phyloP scores from a whole-genome alignment of 2,329 filamentous ascomycete genomes.

The Fulvia fulva region DNA sequence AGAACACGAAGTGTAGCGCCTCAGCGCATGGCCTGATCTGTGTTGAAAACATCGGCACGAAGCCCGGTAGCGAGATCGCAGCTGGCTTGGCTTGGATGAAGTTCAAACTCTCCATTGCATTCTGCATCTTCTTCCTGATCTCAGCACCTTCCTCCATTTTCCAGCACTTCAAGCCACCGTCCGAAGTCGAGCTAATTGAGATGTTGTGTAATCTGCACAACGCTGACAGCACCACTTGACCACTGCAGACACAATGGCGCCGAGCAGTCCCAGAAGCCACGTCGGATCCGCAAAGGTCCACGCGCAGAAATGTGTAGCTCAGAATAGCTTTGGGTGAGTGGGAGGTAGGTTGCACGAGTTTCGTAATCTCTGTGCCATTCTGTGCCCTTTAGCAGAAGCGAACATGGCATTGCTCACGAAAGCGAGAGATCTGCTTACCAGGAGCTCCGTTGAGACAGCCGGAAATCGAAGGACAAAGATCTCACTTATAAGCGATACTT shows the following conservation, averaged over 20 bases:
- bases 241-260: not conserved
- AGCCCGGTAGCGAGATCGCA: not conserved
- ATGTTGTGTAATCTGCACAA: not conserved
- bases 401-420: not conserved
- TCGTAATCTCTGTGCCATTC: not conserved
- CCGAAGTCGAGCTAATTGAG: not conserved
- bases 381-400: not conserved
- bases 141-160: not conserved
- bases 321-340: not conserved
- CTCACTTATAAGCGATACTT: not conserved
- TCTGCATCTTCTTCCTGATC: not conserved
- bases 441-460: not conserved
- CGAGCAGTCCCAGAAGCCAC: not conserved
- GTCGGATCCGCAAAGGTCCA: not conserved
- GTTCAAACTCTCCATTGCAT: not conserved
- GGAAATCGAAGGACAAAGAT: not conserved
- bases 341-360: not conserved
- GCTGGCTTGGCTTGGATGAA: not conserved
- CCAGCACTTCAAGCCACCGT: not conserved
- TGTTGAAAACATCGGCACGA: not conserved
- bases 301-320: not conserved
- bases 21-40: too few species aligned
- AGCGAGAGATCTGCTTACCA: not conserved
- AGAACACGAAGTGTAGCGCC: too few species aligned
- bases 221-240: not conserved